Evolutionary conservation across 257 asterid species (phyloP).

Genomic region (Haberlea rhodopensis): DNA sequence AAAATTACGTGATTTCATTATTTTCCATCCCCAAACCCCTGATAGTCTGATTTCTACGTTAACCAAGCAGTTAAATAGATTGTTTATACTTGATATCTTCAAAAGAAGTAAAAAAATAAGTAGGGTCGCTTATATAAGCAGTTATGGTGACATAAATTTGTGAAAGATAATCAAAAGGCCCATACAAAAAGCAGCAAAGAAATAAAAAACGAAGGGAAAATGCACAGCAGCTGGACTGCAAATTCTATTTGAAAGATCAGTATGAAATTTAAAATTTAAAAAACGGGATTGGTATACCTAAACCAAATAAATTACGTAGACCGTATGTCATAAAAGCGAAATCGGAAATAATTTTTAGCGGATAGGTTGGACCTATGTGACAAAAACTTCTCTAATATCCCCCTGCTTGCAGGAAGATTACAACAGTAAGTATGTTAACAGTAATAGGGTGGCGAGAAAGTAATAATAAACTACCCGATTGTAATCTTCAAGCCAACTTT

Average conservation of each 20-base stretch:
- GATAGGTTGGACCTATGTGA: background rate
- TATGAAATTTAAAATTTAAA: background rate
- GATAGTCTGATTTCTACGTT: background rate
- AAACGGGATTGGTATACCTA: background rate
- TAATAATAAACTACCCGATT: conserved; percentile 56
- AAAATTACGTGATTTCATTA: background rate
- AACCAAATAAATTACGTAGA: background rate
- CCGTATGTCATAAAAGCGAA: background rate
- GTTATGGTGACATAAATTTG: background rate
- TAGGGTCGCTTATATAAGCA: background rate
- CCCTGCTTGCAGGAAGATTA: conserved; percentile 4
- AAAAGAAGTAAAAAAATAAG: background rate
- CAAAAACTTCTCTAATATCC: conserved; percentile 13
- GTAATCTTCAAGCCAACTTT: conserved; percentile 98
- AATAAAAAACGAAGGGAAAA: background rate
- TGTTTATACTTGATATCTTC: background rate
- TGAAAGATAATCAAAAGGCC: background rate
- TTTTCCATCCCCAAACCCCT: background rate
- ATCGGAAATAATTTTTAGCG: background rate
- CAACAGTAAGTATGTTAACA: background rate
- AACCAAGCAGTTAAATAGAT: background rate
- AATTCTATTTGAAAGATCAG: background rate
- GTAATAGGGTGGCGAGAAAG: background rate
- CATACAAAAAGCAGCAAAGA: background rate
- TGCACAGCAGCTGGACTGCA: background rate